Conservation (phyloP, 1,284 basidiomycete genomes). For the Cerioporus squamosus region DNA sequence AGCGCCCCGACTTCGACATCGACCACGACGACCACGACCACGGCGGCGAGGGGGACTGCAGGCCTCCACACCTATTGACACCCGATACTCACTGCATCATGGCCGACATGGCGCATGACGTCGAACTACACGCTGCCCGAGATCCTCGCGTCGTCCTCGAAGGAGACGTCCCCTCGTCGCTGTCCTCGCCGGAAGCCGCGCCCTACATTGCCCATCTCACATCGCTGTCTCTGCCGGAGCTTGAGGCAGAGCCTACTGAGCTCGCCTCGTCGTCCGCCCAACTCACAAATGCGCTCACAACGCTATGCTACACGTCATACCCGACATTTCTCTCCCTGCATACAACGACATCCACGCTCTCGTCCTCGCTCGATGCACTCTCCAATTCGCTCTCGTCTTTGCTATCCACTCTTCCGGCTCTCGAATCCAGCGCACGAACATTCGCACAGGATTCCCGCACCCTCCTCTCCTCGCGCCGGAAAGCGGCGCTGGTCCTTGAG, state of each 20-base stretch:
- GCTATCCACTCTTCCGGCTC: slow-evolving; percentile 69
- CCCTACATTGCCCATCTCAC: slow-evolving; percentile 69
- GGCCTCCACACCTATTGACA: neutral
- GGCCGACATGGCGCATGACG: slow-evolving; percentile 4
- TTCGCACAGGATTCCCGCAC: slow-evolving; percentile 64
- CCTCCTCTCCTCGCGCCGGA: slow-evolving; percentile 68
- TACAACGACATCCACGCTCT: slow-evolving; percentile 70
- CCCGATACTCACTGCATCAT: neutral
- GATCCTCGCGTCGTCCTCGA: slow-evolving; percentile 18
- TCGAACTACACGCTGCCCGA: slow-evolving; percentile 18
- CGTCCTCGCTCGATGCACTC: slow-evolving; percentile 63
- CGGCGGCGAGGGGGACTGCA: neutral
- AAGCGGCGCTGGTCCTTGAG: slow-evolving; percentile 82
- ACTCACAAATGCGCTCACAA: slow-evolving; percentile 85
- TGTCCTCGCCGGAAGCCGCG: slow-evolving; percentile 30
- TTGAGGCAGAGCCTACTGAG: slow-evolving; percentile 71
- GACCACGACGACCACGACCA: neutral
- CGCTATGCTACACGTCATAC: slow-evolving; percentile 87
- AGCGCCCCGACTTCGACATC: too few relatives aligned
- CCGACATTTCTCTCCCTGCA: slow-evolving; percentile 87
- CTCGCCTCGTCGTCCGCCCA: slow-evolving; percentile 84
- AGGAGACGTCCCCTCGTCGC: slow-evolving; percentile 14
- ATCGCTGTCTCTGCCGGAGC: slow-evolving; percentile 63
- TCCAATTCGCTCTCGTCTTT: slow-evolving; percentile 71
- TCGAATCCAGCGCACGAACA: slow-evolving; percentile 69